phyloP scores from a whole-genome alignment of 306 rosid species.

The Albizia julibrissin region DNA sequence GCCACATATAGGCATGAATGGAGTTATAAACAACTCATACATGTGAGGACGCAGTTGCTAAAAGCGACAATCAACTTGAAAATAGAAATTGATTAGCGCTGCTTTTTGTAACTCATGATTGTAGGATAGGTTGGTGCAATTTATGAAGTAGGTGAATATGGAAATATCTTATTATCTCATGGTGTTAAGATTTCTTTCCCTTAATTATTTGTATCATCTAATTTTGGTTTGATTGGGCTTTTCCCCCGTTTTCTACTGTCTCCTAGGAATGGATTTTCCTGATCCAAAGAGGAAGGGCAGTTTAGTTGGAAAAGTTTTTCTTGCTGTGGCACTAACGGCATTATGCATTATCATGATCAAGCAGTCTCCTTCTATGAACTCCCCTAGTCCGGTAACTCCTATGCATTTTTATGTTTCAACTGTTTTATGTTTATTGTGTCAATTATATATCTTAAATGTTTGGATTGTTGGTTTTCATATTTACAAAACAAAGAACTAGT shows the following conservation, averaged over 20 bases:
- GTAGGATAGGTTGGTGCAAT: constrained; percentile 13
- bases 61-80: constrained; percentile 5
- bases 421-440: neutral
- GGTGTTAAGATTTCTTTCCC: constrained; percentile 2
- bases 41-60: neutral
- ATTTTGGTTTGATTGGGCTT: constrained; percentile 1
- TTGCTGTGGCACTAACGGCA: constrained; percentile 74
- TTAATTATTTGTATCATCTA: neutral
- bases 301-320: constrained; percentile 68
- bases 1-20: neutral
- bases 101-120: constrained; percentile 17
- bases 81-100: constrained; percentile 3
- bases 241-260: constrained; percentile 19
- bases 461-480: constrained; percentile 18
- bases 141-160: constrained; percentile 1
- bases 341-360: constrained; percentile 81
- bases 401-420: neutral
- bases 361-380: constrained; percentile 73
- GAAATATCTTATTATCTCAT: neutral
- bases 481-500: constrained; percentile 34
- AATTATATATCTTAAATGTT: neutral
- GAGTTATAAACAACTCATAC: neutral
- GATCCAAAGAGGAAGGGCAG: constrained; percentile 82
- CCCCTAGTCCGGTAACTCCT: constrained; percentile 71
- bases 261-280: constrained; percentile 79